phyloP scores from a whole-genome alignment of 352 stramenopile genomes.

The Phytophthora sansomeana region DNA sequence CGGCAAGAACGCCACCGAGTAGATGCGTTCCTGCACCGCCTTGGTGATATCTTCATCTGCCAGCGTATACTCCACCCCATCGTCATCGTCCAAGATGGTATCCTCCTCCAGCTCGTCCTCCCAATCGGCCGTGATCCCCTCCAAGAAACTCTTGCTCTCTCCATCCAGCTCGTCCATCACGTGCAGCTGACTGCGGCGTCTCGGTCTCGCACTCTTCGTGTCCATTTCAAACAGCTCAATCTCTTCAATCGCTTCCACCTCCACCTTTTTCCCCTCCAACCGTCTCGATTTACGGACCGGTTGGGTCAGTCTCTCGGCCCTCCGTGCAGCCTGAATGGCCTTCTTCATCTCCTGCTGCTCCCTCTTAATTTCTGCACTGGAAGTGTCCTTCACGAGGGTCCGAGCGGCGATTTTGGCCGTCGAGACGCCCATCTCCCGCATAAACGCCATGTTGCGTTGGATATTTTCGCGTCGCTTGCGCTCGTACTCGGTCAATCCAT shows the following conservation, averaged over 20 bases:
- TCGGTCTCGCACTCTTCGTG: slow-evolving; percentile 5
- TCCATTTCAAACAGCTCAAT: slow-evolving; percentile 43
- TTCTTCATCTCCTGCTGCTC: slow-evolving; percentile 18
- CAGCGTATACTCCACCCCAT: slow-evolving; percentile 63
- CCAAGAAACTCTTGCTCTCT: slow-evolving; percentile 53
- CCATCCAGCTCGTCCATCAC: slow-evolving; percentile 41
- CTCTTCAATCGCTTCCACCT: slow-evolving; percentile 38
- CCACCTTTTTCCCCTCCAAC: slow-evolving; percentile 65
- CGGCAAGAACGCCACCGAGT: slow-evolving; percentile 81
- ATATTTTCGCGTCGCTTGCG: slow-evolving; percentile 86
- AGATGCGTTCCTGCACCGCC: slow-evolving; percentile 75
- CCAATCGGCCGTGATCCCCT: slow-evolving; percentile 40
- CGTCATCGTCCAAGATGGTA: slow-evolving; percentile 31
- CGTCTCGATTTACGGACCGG: slow-evolving; percentile 71
- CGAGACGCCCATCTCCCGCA: slow-evolving; percentile 84
- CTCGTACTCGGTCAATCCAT: slow-evolving; percentile 76
- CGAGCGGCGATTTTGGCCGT: slow-evolving; percentile 75
- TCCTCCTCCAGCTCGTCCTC: slow-evolving; percentile 52
- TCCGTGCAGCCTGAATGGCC: slow-evolving; percentile 24
- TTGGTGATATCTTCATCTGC: slow-evolving; percentile 71
- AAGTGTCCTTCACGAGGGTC: slow-evolving; percentile 41
- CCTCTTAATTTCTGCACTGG: slow-evolving; percentile 17
- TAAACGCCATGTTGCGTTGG: slow-evolving; percentile 84
- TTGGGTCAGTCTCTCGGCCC: slow-evolving; percentile 27
- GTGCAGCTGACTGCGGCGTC: slow-evolving; percentile 17